Conservation (phyloP, 225 moss, liverwort and hornwort species). For the Asterella californica region DNA sequence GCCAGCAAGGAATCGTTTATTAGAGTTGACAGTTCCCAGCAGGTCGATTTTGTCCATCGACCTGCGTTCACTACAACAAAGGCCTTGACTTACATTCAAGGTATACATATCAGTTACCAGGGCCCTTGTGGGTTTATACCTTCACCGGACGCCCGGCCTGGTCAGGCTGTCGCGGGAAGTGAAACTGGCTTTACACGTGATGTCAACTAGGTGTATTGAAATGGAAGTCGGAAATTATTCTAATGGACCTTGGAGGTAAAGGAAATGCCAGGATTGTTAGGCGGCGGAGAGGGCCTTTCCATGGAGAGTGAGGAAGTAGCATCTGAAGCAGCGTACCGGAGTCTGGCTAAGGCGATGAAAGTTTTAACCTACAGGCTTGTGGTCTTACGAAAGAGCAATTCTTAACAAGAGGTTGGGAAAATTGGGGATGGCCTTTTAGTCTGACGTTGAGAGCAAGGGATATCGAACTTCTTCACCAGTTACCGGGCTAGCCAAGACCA, state of each 20-base stretch:
- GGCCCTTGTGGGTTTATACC: no score
- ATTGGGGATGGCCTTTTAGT: slow-evolving; percentile 2
- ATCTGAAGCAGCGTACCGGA: neutral
- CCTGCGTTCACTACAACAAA: neutral
- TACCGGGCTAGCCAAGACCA: neutral
- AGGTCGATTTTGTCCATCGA: slow-evolving; percentile 6
- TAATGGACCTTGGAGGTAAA: neutral
- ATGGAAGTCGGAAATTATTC: neutral
- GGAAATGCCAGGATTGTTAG: neutral
- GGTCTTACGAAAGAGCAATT: neutral
- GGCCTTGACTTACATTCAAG: neutral
- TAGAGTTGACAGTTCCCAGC: neutral
- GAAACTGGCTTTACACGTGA: neutral
- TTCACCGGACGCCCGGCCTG: neutral
- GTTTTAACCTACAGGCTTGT: slow-evolving; percentile 1
- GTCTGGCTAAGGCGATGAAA: neutral
- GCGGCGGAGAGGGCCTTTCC: neutral
- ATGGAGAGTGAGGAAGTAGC: slow-evolving; percentile 21
- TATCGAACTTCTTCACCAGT: neutral
- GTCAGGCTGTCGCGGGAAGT: neutral
- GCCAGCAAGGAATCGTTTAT: neutral
- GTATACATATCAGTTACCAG: neutral
- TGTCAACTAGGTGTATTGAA: neutral
- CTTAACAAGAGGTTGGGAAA: slow-evolving; percentile 1
- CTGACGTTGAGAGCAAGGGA: neutral